phyloP scores from a whole-genome alignment of 129 eudicot genomes.

The Flaveria trinervia region DNA sequence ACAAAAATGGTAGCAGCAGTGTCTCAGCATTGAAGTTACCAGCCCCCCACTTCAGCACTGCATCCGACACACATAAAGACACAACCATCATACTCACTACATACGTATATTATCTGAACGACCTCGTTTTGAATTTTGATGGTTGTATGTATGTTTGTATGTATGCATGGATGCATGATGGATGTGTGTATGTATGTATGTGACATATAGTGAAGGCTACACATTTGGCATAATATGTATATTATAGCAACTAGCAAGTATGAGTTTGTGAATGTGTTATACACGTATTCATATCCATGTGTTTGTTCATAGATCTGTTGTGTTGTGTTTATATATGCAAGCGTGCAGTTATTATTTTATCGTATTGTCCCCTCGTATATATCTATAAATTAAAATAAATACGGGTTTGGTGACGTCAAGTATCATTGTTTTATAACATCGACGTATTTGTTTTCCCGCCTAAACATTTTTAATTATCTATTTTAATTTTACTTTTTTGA shows the following conservation, averaged over 20 bases:
- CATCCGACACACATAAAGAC: slow-evolving; percentile 17
- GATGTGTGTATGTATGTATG: not conserved
- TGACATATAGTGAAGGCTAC: not conserved
- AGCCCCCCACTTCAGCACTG: slow-evolving; percentile 8
- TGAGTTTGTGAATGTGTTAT: not conserved
- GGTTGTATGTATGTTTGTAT: not conserved
- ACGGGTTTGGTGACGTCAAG: too few species aligned
- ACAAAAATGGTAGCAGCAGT: slow-evolving; percentile 25
- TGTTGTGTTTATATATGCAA: not conserved
- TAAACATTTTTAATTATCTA: too few species aligned
- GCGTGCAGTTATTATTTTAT: not conserved
- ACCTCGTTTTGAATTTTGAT: not conserved
- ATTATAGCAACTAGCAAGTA: not conserved
- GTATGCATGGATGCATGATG: too few species aligned
- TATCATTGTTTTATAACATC: too few species aligned
- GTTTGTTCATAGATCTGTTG: not conserved
- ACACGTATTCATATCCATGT: not conserved
- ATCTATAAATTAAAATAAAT: too few species aligned
- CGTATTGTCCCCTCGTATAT: too few species aligned
- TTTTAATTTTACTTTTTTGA: too few species aligned
- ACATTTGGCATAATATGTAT: not conserved
- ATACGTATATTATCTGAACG: slow-evolving; percentile 2
- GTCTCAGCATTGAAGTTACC: slow-evolving; percentile 5
- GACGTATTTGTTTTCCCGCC: too few species aligned
- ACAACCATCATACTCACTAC: slow-evolving; percentile 1